Evolutionary conservation across 805 yeast species (phyloP).

Genomic region (Ogataea nakhonphanomensis): DNA sequence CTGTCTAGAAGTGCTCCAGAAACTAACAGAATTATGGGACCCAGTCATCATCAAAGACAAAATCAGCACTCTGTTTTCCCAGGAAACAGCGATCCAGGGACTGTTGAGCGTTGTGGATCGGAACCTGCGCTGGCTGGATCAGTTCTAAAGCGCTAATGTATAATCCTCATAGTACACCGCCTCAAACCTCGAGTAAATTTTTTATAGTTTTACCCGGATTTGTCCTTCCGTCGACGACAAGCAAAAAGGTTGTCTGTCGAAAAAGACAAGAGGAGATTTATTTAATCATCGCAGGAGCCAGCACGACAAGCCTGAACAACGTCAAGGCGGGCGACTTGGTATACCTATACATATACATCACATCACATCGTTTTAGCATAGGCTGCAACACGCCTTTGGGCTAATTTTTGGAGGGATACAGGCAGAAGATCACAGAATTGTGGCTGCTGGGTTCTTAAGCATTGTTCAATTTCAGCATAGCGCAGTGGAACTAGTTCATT

Average conservation of each 20-base stretch:
- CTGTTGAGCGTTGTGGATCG: constrained; percentile 27
- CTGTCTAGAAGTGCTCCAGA: constrained; percentile 39
- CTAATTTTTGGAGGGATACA: background rate
- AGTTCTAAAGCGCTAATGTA: constrained; percentile 18
- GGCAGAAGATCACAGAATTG: background rate
- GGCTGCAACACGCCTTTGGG: too few species aligned
- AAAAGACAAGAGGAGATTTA: constrained; percentile 14
- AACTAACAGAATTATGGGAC: constrained; percentile 38
- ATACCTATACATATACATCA: constrained; percentile 1
- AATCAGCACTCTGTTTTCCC: constrained; percentile 36
- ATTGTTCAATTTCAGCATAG: constrained; percentile 6
- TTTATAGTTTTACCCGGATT: constrained; percentile 13
- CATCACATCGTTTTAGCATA: background rate
- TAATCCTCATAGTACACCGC: constrained; percentile 6
- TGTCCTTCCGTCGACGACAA: constrained; percentile 8
- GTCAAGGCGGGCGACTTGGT: constrained; percentile 11
- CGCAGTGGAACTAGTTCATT: constrained; percentile 6
- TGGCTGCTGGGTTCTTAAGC: constrained; percentile 6
- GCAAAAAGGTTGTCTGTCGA: constrained; percentile 15
- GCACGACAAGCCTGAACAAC: constrained; percentile 12
- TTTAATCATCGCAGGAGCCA: constrained; percentile 6
- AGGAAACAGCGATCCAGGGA: constrained; percentile 16
- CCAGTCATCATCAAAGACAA: constrained; percentile 38
- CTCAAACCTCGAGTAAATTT: constrained; percentile 1
- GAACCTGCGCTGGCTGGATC: constrained; percentile 30